phyloP scores from a whole-genome alignment of 352 stramenopile genomes.

The Phytopythium ostracodes region DNA sequence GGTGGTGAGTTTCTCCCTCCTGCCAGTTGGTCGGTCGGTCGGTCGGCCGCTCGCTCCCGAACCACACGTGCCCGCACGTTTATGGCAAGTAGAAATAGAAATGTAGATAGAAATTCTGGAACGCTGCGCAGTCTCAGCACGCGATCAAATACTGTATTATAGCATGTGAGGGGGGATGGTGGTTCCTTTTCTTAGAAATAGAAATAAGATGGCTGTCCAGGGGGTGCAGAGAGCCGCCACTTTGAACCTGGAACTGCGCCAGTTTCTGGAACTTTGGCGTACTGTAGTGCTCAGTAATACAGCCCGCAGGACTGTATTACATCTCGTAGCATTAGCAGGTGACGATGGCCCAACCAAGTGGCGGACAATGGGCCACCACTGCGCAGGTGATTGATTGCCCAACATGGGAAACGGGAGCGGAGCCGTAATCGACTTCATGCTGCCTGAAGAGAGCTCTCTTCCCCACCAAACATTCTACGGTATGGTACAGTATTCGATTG shows the following conservation, averaged over 20 bases:
- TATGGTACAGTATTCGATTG: not conserved
- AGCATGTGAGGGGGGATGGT: not conserved
- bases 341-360: not conserved
- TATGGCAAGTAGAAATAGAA: constrained; percentile 5
- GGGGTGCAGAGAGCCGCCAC: not conserved
- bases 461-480: not conserved
- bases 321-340: no score
- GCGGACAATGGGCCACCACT: not conserved
- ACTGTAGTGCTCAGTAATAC: no score
- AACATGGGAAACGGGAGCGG: not conserved
- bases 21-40: no score
- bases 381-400: not conserved
- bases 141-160: no score
- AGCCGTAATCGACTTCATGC: not conserved
- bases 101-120: no score
- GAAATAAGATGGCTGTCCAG: not conserved
- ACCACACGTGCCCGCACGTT: not conserved
- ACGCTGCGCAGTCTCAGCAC: no score
- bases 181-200: not conserved
- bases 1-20: not conserved
- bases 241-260: not conserved
- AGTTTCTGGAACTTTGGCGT: no score
- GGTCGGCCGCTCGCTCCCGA: not conserved
- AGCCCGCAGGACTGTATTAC: no score
- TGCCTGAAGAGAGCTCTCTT: no score